phyloP scores from a whole-genome alignment of 495 filamentous ascomycete genomes.

The Paragyromitra xinjiangensis region DNA sequence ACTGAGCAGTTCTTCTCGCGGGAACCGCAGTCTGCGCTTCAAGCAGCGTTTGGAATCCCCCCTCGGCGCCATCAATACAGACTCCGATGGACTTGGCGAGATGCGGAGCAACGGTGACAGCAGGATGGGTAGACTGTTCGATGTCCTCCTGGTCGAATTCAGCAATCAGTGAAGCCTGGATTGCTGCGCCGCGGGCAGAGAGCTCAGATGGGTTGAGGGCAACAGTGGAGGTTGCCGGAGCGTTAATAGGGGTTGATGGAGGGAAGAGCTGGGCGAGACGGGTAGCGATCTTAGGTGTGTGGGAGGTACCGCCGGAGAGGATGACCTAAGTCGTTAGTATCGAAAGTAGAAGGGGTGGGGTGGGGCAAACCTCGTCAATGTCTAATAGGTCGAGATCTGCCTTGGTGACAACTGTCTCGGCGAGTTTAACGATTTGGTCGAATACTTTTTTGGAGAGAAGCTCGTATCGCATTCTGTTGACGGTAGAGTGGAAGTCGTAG shows the following conservation, averaged over 20 bases:
- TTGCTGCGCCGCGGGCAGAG: slow-evolving; percentile 85
- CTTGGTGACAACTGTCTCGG: slow-evolving; percentile 87
- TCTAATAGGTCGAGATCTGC: slow-evolving; percentile 91
- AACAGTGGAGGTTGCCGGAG: slow-evolving; percentile 76
- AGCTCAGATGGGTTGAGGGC: slow-evolving; percentile 95
- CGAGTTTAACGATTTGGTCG: slow-evolving; percentile 81
- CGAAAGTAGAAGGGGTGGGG: neutral
- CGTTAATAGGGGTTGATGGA: slow-evolving; percentile 76
- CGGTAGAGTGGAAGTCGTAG: slow-evolving; percentile 85
- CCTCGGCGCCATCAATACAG: slow-evolving; percentile 71
- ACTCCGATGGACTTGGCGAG: slow-evolving; percentile 88
- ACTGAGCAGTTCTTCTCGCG: slow-evolving; percentile 79
- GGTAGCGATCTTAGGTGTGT: slow-evolving; percentile 89
- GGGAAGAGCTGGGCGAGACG: slow-evolving; percentile 82
- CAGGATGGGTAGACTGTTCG: slow-evolving; percentile 92
- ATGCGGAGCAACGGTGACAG: slow-evolving; percentile 92
- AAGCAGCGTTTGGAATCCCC: slow-evolving; percentile 78
- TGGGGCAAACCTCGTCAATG: slow-evolving; percentile 74
- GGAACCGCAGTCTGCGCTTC: slow-evolving; percentile 88
- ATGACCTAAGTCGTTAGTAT: slow-evolving; percentile 67
- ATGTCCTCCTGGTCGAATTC: slow-evolving; percentile 94
- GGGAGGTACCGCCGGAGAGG: slow-evolving; percentile 87
- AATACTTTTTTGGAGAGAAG: slow-evolving; percentile 85
- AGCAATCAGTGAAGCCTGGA: slow-evolving; percentile 90
- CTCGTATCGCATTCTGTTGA: slow-evolving; percentile 94